Evolutionary conservation across 1,284 basidiomycete genomes (phyloP).

Genomic region (Cystobasidiaceae sp.): DNA sequence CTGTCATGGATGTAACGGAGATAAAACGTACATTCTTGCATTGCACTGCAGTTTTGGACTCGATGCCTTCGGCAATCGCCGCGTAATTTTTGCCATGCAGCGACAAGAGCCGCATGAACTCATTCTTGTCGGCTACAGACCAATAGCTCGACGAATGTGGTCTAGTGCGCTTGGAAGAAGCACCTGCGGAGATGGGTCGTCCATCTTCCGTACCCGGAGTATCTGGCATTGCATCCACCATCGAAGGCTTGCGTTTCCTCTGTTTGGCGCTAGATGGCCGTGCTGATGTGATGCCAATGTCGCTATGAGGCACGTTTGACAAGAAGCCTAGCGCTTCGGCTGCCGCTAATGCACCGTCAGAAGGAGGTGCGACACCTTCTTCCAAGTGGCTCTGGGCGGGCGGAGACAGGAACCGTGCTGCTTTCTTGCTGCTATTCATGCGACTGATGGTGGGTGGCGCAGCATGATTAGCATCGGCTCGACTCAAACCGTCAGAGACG

Average conservation of each 20-base stretch:
- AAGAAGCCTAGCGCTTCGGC: slow-evolving; percentile 48
- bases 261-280: slow-evolving; percentile 2
- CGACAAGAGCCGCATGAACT: slow-evolving; percentile 61
- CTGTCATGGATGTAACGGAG: too few relatives aligned
- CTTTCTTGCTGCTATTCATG: slow-evolving; percentile 13
- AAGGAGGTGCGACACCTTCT: slow-evolving; percentile 26
- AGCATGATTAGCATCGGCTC: background rate
- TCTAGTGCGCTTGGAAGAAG: slow-evolving; percentile 4
- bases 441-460: background rate
- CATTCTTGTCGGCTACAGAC: slow-evolving; percentile 53
- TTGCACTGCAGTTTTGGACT: slow-evolving; percentile 73
- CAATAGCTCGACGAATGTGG: slow-evolving; percentile 48
- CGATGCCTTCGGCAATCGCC: slow-evolving; percentile 65
- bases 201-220: slow-evolving; percentile 1
- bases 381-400: slow-evolving; percentile 4
- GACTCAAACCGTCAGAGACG: background rate
- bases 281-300: background rate
- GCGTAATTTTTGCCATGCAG: slow-evolving; percentile 70
- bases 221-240: slow-evolving; percentile 1
- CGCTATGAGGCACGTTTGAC: slow-evolving; percentile 36
- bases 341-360: slow-evolving; percentile 47
- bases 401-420: slow-evolving; percentile 12
- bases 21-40: slow-evolving; percentile 53
- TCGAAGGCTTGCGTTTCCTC: slow-evolving; percentile 30
- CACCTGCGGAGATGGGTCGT: background rate